A percentile compares a stretch with the other conserved stretches of the same genome.
phyloP scores from a whole-genome alignment of 2,329 filamentous ascomycete genomes.

The Pseudonectria buxi region DNA sequence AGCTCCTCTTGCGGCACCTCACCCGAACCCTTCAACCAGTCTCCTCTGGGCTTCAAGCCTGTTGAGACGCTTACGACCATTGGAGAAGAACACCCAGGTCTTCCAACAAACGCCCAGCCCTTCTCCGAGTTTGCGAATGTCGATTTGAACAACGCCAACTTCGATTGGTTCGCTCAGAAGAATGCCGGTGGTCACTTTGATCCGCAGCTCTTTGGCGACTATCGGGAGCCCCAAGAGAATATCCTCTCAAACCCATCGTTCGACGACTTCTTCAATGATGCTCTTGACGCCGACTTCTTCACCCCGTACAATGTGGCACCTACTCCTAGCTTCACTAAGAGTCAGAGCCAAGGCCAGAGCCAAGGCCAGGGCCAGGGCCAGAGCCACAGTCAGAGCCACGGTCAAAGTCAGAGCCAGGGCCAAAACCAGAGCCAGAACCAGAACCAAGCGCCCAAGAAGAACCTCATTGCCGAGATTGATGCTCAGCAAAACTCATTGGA shows the following conservation, averaged over 20 bases:
- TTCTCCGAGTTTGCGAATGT: constrained; percentile 26
- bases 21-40: constrained; percentile 68
- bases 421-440: too few species aligned
- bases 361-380: too few species aligned
- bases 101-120: constrained; percentile 29
- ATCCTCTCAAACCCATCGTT: constrained; percentile 64
- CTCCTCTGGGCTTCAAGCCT: constrained; percentile 59
- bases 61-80: constrained; percentile 58
- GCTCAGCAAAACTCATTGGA: constrained; percentile 62
- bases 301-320: constrained; percentile 68
- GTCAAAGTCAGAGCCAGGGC: too few species aligned
- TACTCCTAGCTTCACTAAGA: constrained; percentile 31
- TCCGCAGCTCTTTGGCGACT: constrained; percentile 84
- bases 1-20: constrained; percentile 70
- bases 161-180: constrained; percentile 72
- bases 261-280: constrained; percentile 68
- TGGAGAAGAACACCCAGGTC: constrained; percentile 53
- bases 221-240: constrained; percentile 83
- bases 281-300: constrained; percentile 73
- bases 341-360: too few species aligned
- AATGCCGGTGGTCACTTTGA: constrained; percentile 77
- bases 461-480: constrained; percentile 73
- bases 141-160: constrained; percentile 44
- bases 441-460: constrained; percentile 46
- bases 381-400: too few species aligned